These are phyloP conservation scores for Elsinoe ampelina DNA, from an alignment of 2,329 filamentous ascomycete species.

Conservation along the genomic window DNA sequence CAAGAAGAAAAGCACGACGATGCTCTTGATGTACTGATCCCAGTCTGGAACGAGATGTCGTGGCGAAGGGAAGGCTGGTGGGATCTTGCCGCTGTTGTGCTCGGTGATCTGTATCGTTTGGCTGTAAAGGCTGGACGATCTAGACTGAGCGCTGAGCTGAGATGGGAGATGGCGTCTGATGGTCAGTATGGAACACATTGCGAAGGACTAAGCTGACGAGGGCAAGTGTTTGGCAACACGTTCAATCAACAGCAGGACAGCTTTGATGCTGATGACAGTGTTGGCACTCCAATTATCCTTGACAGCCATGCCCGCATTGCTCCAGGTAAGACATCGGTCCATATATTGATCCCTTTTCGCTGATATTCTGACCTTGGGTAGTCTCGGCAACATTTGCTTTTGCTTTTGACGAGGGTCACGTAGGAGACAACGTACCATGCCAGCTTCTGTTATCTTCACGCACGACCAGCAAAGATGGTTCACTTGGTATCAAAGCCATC, in stretches of 20 bases:
- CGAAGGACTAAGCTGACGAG: not conserved
- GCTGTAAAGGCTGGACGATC: slow-evolving; percentile 24
- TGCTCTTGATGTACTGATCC: slow-evolving; percentile 42
- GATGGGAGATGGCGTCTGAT: slow-evolving; percentile 16
- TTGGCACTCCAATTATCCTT: slow-evolving; percentile 11
- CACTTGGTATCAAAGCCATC: not conserved
- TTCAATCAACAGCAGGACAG: not conserved
- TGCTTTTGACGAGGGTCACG: slow-evolving; percentile 14
- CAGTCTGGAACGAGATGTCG: slow-evolving; percentile 47
- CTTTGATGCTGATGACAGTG: not conserved
- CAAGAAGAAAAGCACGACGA: slow-evolving; percentile 41
- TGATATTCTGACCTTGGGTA: not conserved
- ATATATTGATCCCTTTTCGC: not conserved
- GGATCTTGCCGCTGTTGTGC: slow-evolving; percentile 44
- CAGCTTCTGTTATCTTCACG: slow-evolving; percentile 10
- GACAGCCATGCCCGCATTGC: slow-evolving; percentile 13
- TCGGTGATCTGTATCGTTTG: slow-evolving; percentile 46
- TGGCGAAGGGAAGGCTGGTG: slow-evolving; percentile 56
- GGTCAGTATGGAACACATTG: slow-evolving; percentile 4
- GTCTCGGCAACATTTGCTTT: slow-evolving; percentile 15
- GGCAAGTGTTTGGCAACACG: not conserved
- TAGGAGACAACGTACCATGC: slow-evolving; percentile 14
- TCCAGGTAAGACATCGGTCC: slow-evolving; percentile 11
- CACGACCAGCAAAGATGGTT: not conserved
- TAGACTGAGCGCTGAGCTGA: slow-evolving; percentile 12